Evolutionary conservation across 352 stramenopile genomes (phyloP), one percentile per base, ranked within the genome.

Genomic region (Phytopythium helicoides): DNA sequence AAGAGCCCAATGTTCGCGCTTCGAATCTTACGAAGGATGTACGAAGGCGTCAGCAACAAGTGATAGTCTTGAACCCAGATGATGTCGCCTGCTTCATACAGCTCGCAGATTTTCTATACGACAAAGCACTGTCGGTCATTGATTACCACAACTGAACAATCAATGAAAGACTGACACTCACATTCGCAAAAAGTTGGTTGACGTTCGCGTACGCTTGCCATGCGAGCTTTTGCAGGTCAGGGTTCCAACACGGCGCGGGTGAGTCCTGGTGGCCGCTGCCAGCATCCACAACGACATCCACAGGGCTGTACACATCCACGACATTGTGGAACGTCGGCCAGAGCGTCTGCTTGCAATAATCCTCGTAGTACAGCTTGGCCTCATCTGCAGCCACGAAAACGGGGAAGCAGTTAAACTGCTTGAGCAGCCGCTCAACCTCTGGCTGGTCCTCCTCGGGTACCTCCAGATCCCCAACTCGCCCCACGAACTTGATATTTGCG

Each of bases 21-120:
- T 45, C 97, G 82, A 1, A 94, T 39, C 23, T 87, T 81, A 38
- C 94, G 77, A 7, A 94, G 92, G 21, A 99, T 85, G 55, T 98
- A 99, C 16, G 85, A 97, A 6, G 97, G 97, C 25, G 98, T 86
- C 9, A 99, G 85, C 45, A 99, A 73, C 19, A 99, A 68, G 66
- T 99, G 96, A 64, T 99, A 99, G 54, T 98, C 97, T 58, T 99
- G 96, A 31, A 99, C 87, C 97, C 97, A 99, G 18, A 99, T 76
- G 33, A 97, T 71, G 46, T 97, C 84, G 12, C 87, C 85, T 16
- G 63, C 71, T 26, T 90, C 80, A 44, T 93, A 92, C 9, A 93
- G 26, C 26, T 92, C 76, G 36, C 76, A 87, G 18, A 89, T 85
- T 58, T 76, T 80, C 66, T 86, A 57, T 1, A 23, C 33, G 22